Percentiles rank a stretch among this genome's conserved stretches.
Conservation (phyloP, 805 yeast genomes). For the Starmera pachycereana region DNA sequence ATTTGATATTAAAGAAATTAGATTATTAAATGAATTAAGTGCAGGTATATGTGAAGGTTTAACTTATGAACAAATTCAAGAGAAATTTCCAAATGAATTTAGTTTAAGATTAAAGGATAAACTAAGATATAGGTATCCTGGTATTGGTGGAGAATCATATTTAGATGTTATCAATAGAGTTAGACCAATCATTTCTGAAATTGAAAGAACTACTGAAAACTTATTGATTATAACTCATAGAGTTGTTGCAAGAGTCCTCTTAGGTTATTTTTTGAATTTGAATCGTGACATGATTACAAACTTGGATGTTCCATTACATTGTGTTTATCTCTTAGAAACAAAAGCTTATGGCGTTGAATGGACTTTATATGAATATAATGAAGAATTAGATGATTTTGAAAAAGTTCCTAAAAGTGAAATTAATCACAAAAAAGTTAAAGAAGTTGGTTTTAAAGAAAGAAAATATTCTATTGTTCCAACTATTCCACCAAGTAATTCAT, state of each 20-base stretch:
- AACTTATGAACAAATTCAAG: constrained; percentile 82
- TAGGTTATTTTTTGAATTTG: constrained; percentile 84
- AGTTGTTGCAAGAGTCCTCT: constrained; percentile 77
- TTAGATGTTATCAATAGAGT: constrained; percentile 86
- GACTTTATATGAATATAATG: constrained; percentile 82
- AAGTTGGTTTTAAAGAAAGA: constrained; percentile 60
- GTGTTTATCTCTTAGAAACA: constrained; percentile 81
- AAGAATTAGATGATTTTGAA: constrained; percentile 63
- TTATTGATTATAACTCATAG: constrained; percentile 78
- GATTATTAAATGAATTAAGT: constrained; percentile 88
- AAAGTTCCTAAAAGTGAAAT: constrained; percentile 40
- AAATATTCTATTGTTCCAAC: constrained; percentile 71
- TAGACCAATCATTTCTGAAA: constrained; percentile 82
- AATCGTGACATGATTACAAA: constrained; percentile 75
- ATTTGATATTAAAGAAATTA: constrained; percentile 76
- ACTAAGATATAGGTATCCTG: constrained; percentile 85
- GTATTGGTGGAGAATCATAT: constrained; percentile 94
- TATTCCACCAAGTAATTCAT: constrained; percentile 36
- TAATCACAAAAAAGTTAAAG: constrained; percentile 44
- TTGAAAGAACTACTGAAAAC: constrained; percentile 87
- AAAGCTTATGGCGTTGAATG: constrained; percentile 95
- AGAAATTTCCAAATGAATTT: constrained; percentile 66
- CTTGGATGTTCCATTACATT: constrained; percentile 86
- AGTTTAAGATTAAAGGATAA: constrained; percentile 67
- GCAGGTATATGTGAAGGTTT: constrained; percentile 90